Conservation (phyloP, 331 rosid genomes). For the Cucumis variabilis region DNA sequence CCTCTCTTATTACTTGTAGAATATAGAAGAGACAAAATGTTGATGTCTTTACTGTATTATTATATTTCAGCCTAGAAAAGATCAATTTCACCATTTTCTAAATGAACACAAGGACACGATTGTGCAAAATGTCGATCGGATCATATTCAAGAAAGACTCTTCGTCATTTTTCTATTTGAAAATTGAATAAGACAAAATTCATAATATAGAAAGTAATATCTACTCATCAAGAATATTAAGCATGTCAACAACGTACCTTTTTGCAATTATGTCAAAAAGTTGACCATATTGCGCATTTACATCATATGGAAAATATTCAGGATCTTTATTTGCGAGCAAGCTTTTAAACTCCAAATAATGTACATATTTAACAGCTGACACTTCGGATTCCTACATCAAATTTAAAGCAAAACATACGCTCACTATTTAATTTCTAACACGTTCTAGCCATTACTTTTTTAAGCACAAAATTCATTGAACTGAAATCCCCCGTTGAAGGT, state of each 20-base stretch:
- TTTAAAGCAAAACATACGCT: slow-evolving; percentile 20
- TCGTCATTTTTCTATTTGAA: neutral
- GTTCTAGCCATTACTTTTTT: neutral
- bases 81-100: too few relatives aligned
- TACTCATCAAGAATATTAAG: neutral
- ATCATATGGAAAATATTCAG: slow-evolving; percentile 74
- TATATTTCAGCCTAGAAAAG: too few relatives aligned
- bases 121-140: too few relatives aligned
- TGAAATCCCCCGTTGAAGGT: too few relatives aligned
- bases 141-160: neutral
- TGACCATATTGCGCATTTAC: slow-evolving; percentile 76
- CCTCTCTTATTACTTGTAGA: too few relatives aligned
- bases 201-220: neutral
- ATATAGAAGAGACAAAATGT: too few relatives aligned
- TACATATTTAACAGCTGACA: slow-evolving; percentile 90
- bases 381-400: slow-evolving; percentile 76
- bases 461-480: too few relatives aligned
- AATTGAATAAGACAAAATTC: slow-evolving; percentile 7
- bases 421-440: slow-evolving; percentile 3
- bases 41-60: too few relatives aligned
- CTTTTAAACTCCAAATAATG: slow-evolving; percentile 70
- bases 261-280: slow-evolving; percentile 76
- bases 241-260: slow-evolving; percentile 52
- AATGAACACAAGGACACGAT: too few relatives aligned
- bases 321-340: slow-evolving; percentile 71